Base-by-base conservation (phyloP, 495 filamentous ascomycete species). In the Clohesyomyces aquaticus region DNA sequence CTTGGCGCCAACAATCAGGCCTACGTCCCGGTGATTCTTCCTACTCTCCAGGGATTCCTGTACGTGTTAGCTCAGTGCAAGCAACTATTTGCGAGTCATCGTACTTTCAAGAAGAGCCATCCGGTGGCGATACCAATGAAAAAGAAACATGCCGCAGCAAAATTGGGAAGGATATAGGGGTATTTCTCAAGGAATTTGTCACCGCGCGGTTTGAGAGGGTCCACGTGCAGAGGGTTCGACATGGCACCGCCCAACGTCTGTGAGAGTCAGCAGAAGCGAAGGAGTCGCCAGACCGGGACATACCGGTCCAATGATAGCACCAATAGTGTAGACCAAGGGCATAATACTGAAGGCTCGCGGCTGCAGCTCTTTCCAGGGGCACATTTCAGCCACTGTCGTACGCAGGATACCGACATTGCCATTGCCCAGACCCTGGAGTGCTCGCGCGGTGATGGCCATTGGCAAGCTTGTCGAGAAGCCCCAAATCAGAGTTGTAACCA, bases 321-420 rank as follows among this genome's bases (percentile, higher is more conserved):
- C 91, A 51, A 92, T 81, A 10, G 85, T 88, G 88, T 90, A 78
- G 22, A 85, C 85, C 10, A 96, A 74, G 18, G 90, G 90, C 90
- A 96, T 95, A 61, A 94, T 80, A 51, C 86, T 88, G 73, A 93
- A 93, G 0, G 89, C 91, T 35, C 83, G 79, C 0, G 91, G 91
- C 65, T 95, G 91, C 19, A 95, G 80, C 67, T 90, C 88, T 69
- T 80, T 89, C 70, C 91, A 85, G 0, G 89, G 89, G 18, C 93
- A 90, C 82, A 95, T 83, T 67, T 89, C 87, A 0, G 86, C 87
- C 4, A 88, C 85, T 76, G 83, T 83, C n/a, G 87, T 88, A 54
- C 87, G 72, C 53, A 90, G 83, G 51, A 89, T 88, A 12, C 87
- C 85, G 16, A 88, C 85, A 73, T 88, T 88, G 54, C 87, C 87